Evolutionary conservation across 805 yeast genomes (phyloP), one percentile per base, ranked within the genome.

Genomic region (Monosporozyma solicola): DNA sequence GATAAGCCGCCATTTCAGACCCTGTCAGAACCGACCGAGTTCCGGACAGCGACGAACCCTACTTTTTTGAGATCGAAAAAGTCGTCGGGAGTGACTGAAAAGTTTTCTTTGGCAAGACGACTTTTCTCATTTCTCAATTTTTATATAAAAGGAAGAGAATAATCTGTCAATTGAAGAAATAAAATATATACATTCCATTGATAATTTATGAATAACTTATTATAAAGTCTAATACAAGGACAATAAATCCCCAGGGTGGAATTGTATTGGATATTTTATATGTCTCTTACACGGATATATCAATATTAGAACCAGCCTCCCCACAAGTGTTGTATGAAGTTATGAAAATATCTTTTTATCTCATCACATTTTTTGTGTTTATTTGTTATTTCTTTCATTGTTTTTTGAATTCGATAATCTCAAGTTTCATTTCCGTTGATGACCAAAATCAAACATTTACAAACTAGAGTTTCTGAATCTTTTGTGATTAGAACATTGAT

Each of bases 401-500:
- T 49, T 45, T 41, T 20, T 41, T 20, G 44, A 41, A 41, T 20
- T 41, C 16, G 9, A 41, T 24, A 24, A 43, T 9, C 46, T 43
- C 29, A 43, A 22, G 46, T 43, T 43, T 43, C 46, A 43, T 43
- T 47, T 56, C 66, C 69, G 57, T 61, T 68, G 72, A 68, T 68
- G 72, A 68, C 70, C 67, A 61, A 59, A 61, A 61, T 59, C 60
- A 62, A 63, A 61, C 58, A 55, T 60, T 59, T 69, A 70, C 74
- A 71, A 71, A 71, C 74, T 71, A 71, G 74, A 71, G 74, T 71
- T 71, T 71, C 74, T 71, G 74, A 71, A 61, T 51, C 37, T 43
- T 57, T 65, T 53, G 59, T 71, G 74, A 71, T 71, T 71, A 71
- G 73, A 64, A 68, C 55, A 62, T 60, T 64, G 64, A 63, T 60